A percentile compares a stretch with the other conserved stretches of the same genome.
These are phyloP conservation scores for Globisporangium heterothallicum DNA, from an alignment of 352 stramenopile species.

Conservation along the genomic window DNA sequence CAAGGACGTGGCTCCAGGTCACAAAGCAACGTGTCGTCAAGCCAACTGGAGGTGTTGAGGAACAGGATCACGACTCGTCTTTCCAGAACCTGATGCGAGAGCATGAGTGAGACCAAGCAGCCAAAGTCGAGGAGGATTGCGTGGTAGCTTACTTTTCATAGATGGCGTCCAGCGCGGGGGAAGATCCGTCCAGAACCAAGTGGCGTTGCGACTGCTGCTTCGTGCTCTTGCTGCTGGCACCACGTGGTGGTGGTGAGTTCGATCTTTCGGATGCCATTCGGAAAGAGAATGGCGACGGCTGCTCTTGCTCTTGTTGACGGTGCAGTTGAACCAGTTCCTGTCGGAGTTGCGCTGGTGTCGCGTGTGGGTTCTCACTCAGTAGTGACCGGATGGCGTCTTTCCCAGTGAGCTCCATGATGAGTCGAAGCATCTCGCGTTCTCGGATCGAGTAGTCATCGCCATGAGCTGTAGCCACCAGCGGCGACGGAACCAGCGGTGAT, in stretches of 20 bases:
- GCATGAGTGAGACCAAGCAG: background rate
- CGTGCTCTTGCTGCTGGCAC: background rate
- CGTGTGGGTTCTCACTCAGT: constrained; percentile 1
- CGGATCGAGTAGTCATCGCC: background rate
- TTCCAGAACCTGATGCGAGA: constrained; percentile 12
- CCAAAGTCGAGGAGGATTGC: background rate
- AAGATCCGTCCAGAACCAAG: background rate
- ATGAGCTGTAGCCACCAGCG: background rate
- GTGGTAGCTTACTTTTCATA: constrained; percentile 17
- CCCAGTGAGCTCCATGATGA: constrained; percentile 22
- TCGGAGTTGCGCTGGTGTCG: constrained; percentile 12
- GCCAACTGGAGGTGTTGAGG: no score
- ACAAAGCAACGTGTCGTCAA: background rate
- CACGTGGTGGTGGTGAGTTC: background rate
- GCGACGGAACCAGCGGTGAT: background rate
- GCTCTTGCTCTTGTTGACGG: background rate
- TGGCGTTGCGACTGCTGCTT: background rate
- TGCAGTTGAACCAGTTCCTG: background rate
- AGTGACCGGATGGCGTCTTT: constrained; percentile 14
- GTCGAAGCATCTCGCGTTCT: constrained; percentile 20
- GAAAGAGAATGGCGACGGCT: background rate
- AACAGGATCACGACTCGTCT: constrained; percentile 3
- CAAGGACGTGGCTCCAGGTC: background rate
- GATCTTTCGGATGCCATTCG: background rate
- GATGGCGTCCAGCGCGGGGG: constrained; percentile 11